Evolutionary conservation across 1,284 basidiomycete genomes (phyloP).

Genomic region (Sparassis latifolia): DNA sequence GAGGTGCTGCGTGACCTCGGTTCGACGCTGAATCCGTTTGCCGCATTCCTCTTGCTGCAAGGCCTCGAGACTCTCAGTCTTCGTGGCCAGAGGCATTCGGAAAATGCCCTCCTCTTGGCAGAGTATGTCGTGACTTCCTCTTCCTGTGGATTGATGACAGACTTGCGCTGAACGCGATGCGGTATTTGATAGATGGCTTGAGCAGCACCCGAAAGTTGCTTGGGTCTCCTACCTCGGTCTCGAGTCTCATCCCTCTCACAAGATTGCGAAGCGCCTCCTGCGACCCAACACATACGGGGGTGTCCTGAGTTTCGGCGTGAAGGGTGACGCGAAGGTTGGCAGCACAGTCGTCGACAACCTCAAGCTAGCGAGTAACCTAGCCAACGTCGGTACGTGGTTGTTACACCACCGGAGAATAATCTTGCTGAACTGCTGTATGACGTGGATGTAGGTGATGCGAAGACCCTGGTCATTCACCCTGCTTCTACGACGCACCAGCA

Average conservation of each 20-base stretch:
- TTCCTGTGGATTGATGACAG: background rate
- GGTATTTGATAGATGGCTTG: conserved; percentile 43
- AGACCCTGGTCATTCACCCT: conserved; percentile 82
- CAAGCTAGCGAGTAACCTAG: conserved; percentile 70
- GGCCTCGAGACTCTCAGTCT: conserved; percentile 85
- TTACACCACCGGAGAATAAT: background rate
- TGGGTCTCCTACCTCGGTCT: conserved; percentile 87
- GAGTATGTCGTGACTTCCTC: conserved; percentile 29
- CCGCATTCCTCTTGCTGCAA: conserved; percentile 77
- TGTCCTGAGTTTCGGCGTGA: conserved; percentile 78
- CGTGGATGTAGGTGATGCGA: conserved; percentile 48
- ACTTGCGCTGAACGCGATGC: conserved; percentile 16
- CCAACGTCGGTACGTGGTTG: conserved; percentile 57
- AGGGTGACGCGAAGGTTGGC: conserved; percentile 56
- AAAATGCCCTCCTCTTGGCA: conserved; percentile 73
- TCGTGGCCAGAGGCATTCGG: conserved; percentile 68
- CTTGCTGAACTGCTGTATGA: background rate
- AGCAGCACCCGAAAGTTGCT: conserved; percentile 61
- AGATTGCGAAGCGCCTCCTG: conserved; percentile 52
- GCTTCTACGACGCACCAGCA: conserved; percentile 83
- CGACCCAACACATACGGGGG: conserved; percentile 65
- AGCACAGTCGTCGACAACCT: conserved; percentile 70
- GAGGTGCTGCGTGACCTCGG: conserved; percentile 79
- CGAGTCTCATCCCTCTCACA: conserved; percentile 56
- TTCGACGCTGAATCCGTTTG: conserved; percentile 74